Evolutionary conservation across 129 eudicot species (phyloP).

Genomic region (Logfia minima): DNA sequence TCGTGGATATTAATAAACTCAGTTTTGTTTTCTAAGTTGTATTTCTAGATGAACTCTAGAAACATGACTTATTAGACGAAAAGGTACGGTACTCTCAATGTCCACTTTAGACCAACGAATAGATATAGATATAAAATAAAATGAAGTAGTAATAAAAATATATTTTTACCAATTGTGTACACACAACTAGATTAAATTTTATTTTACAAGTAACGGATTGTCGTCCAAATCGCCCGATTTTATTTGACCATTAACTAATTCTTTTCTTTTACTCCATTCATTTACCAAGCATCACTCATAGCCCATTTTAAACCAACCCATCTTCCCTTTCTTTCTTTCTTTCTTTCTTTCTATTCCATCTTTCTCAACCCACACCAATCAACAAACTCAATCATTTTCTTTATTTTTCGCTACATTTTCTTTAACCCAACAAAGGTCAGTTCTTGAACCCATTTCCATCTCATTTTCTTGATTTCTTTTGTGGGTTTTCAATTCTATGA

Average conservation of each 20-base stretch:
- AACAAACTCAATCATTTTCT: background rate
- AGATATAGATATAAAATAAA: no score
- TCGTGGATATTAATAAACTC: no score
- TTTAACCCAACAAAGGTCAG: background rate
- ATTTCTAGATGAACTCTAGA: no score
- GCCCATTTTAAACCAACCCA: conserved; percentile 1
- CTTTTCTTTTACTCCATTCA: conserved; percentile 6
- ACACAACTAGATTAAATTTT: no score
- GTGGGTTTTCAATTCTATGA: background rate
- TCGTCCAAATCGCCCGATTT: background rate
- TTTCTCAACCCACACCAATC: background rate
- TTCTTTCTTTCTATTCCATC: conserved; percentile 15
- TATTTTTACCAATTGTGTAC: background rate
- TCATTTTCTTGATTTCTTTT: background rate
- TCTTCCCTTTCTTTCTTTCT: conserved; percentile 7
- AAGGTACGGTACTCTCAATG: no score
- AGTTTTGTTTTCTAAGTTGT: no score
- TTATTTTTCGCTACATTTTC: background rate
- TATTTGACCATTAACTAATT: background rate
- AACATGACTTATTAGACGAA: no score
- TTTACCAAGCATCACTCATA: background rate
- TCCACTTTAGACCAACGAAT: no score
- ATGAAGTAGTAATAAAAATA: no score
- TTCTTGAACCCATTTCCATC: background rate
- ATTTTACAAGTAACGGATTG: background rate